phyloP scores from a whole-genome alignment of 345 rosid genomes.

The Gynandropsis gynandra region DNA sequence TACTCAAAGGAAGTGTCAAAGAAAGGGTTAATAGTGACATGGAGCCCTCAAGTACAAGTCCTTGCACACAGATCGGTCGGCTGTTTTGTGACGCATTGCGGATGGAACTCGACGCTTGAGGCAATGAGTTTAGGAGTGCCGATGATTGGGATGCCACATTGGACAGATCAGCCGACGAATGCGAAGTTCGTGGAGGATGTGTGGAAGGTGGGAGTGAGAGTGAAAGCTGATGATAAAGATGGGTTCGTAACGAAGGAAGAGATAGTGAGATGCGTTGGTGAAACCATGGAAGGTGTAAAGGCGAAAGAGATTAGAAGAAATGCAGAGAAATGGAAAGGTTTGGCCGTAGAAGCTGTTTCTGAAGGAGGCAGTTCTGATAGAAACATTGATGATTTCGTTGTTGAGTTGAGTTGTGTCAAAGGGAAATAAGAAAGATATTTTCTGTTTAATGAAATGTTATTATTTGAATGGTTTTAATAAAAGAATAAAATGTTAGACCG shows the following conservation, averaged over 20 bases:
- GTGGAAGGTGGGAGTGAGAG: conserved; percentile 41
- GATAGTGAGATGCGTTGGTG: conserved; percentile 26
- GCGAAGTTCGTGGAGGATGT: conserved; percentile 36
- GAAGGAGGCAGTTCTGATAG: conserved; percentile 36
- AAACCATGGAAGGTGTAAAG: conserved; percentile 25
- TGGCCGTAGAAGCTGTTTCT: conserved; percentile 29
- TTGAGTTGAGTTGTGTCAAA: too few species aligned
- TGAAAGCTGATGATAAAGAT: conserved; percentile 18
- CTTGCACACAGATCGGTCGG: conserved; percentile 38
- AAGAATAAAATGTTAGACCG: too few species aligned
- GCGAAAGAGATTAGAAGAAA: conserved; percentile 21
- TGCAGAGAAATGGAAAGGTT: conserved; percentile 32
- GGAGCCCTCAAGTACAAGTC: conserved; percentile 50
- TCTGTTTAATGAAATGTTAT: too few species aligned
- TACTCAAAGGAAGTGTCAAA: conserved; percentile 29
- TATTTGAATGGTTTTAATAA: too few species aligned
- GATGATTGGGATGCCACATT: conserved; percentile 35
- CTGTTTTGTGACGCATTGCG: conserved; percentile 51
- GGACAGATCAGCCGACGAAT: conserved; percentile 28
- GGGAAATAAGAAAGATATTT: too few species aligned
- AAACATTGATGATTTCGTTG: conserved; percentile 34
- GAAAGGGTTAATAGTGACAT: conserved; percentile 35
- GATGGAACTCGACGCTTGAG: conserved; percentile 63
- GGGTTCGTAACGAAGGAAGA: conserved; percentile 27
- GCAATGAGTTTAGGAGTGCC: conserved; percentile 51